These are phyloP conservation scores for Gynostemma pentaphyllum DNA, from an alignment of 306 rosid species.

Conservation along the genomic window DNA sequence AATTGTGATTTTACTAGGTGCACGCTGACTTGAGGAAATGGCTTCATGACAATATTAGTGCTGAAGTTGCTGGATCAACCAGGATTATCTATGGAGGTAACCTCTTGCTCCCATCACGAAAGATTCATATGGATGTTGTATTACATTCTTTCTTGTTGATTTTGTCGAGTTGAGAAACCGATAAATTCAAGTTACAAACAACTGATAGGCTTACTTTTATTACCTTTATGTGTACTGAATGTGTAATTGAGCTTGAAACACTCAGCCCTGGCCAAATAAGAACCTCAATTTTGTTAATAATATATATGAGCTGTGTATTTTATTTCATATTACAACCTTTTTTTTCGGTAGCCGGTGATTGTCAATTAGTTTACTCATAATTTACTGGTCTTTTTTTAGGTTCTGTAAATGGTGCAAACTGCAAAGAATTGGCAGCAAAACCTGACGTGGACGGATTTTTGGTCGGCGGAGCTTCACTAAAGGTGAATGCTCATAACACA, in stretches of 20 bases:
- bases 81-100: slow-evolving; percentile 88
- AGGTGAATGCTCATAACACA: slow-evolving; percentile 22
- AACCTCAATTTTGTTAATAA: neutral
- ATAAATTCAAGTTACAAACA: neutral
- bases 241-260: neutral
- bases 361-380: neutral
- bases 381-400: slow-evolving; percentile 26
- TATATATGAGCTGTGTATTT: neutral
- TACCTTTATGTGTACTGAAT: neutral
- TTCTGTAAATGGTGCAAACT: slow-evolving; percentile 78
- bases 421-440: slow-evolving; percentile 67
- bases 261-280: neutral
- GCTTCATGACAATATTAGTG: slow-evolving; percentile 44
- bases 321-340: neutral
- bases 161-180: neutral
- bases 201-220: neutral
- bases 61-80: slow-evolving; percentile 51
- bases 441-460: slow-evolving; percentile 84
- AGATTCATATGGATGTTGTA: neutral
- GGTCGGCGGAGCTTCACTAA: slow-evolving; percentile 89
- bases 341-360: neutral
- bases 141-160: neutral
- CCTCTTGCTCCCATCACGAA: neutral
- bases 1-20: slow-evolving; percentile 26
- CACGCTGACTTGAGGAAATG: slow-evolving; percentile 75